A percentile compares a stretch with the other conserved stretches of the same genome.
These are phyloP conservation scores for Trametes meyenii DNA, from an alignment of 768 basidiomycete genomes.

Conservation along the genomic window DNA sequence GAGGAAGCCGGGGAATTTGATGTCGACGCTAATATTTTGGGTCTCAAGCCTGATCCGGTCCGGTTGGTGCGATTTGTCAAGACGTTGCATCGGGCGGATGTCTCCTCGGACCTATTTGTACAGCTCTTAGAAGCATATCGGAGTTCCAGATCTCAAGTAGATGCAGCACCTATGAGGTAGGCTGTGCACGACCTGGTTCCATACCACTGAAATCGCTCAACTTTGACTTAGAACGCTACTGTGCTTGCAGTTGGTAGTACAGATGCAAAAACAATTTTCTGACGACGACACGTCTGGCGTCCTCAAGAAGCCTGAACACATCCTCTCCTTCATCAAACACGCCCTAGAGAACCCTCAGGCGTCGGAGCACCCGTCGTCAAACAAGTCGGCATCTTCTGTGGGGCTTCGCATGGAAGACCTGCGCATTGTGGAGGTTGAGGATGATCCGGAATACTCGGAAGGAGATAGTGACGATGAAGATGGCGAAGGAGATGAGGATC, in stretches of 20 bases:
- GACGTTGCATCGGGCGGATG: conserved; percentile 64
- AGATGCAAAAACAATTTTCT: conserved; percentile 75
- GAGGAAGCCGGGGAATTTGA: conserved; percentile 47
- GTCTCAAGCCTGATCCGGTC: conserved; percentile 74
- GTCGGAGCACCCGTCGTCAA: conserved; percentile 1
- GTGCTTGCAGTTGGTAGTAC: conserved; percentile 78
- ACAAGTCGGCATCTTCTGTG: background rate
- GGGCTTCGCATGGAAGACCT: conserved; percentile 40
- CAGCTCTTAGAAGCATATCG: conserved; percentile 71
- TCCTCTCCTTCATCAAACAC: conserved; percentile 83
- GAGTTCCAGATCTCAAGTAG: conserved; percentile 39
- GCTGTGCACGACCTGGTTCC: conserved; percentile 11
- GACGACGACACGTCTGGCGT: conserved; percentile 58
- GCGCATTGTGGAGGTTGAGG: conserved; percentile 40
- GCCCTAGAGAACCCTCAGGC: conserved; percentile 52
- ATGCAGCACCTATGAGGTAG: conserved; percentile 57
- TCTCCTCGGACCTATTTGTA: conserved; percentile 76
- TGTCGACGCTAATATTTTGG: conserved; percentile 58
- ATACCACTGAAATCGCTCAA: background rate
- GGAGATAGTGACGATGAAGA: conserved; percentile 55
- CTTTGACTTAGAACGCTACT: conserved; percentile 56
- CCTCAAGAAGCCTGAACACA: conserved; percentile 64
- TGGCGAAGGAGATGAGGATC: conserved; percentile 54
- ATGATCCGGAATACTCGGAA: conserved; percentile 37
- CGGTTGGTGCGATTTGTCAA: conserved; percentile 71